A percentile compares a stretch with the other conserved stretches of the same genome.
These are phyloP conservation scores for Saccharomyces hybrid DNA, from an alignment of 1,139 yeast genomes.

Conservation along the genomic window DNA sequence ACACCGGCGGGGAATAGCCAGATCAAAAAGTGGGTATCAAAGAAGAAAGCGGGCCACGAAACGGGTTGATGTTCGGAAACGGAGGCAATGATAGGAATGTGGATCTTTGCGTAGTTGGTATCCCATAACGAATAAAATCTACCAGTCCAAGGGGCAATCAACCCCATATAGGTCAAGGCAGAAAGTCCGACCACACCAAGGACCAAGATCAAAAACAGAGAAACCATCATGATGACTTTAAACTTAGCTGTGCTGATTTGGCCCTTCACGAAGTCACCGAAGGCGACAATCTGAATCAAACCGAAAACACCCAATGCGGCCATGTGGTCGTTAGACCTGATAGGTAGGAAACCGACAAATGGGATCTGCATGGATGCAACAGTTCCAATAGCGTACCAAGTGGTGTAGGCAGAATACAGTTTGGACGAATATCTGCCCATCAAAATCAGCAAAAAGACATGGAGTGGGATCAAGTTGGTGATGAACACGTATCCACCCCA, in stretches of 20 bases:
- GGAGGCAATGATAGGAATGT: constrained; percentile 97
- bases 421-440: constrained; percentile 92
- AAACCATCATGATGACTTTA: constrained; percentile 58
- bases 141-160: constrained; percentile 99
- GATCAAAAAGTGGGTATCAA: constrained; percentile 84
- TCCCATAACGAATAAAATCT: constrained; percentile 98
- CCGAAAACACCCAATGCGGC: constrained; percentile 98
- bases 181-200: constrained; percentile 68
- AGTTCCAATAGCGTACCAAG: constrained; percentile 97
- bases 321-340: constrained; percentile 97
- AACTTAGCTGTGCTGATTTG: constrained; percentile 71
- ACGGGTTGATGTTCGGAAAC: constrained; percentile 99
- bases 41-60: constrained; percentile 98
- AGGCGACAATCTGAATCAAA: constrained; percentile 78
- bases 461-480: constrained; percentile 94
- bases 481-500: constrained; percentile 99
- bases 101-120: constrained; percentile 93
- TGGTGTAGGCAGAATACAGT: constrained; percentile 83
- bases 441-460: constrained; percentile 77
- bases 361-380: constrained; percentile 98
- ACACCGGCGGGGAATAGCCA: constrained; percentile 99
- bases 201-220: constrained; percentile 47
- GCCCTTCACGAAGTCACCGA: constrained; percentile 74
- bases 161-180: constrained; percentile 78
- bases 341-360: constrained; percentile 94